phyloP scores from a whole-genome alignment of 306 rosid genomes.

The Quillaja saponaria region DNA sequence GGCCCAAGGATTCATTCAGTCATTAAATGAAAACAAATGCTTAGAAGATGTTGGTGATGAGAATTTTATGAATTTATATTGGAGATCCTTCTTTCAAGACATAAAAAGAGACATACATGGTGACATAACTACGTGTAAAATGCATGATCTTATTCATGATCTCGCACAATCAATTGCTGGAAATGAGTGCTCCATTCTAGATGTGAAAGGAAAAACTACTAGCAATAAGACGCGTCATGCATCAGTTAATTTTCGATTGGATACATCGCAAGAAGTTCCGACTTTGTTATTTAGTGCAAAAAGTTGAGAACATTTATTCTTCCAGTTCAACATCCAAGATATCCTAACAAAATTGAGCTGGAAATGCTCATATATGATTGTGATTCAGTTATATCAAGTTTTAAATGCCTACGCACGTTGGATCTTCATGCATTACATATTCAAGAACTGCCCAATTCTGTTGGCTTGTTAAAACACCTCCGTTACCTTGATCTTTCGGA shows the following conservation, averaged over 20 bases:
- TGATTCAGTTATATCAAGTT: not conserved
- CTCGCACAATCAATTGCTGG: slow-evolving; percentile 28
- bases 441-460: not conserved
- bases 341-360: no score
- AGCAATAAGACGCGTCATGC: slow-evolving; percentile 4
- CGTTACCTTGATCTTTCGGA: slow-evolving; percentile 34
- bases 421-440: not conserved
- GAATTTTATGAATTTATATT: slow-evolving; percentile 32
- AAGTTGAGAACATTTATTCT: slow-evolving; percentile 28
- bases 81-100: slow-evolving; percentile 40
- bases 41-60: slow-evolving; percentile 42
- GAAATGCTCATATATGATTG: not conserved
- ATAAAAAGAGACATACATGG: not conserved
- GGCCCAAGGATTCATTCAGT: slow-evolving; percentile 44
- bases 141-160: slow-evolving; percentile 40
- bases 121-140: slow-evolving; percentile 7
- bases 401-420: slow-evolving; percentile 26
- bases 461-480: slow-evolving; percentile 27
- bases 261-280: not conserved
- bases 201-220: not conserved
- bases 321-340: not conserved
- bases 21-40: slow-evolving; percentile 6
- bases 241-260: not conserved
- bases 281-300: not conserved
- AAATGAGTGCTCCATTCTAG: not conserved